phyloP scores from a whole-genome alignment of 164 flowering plant genomes.

The Kingdonia uniflora region DNA sequence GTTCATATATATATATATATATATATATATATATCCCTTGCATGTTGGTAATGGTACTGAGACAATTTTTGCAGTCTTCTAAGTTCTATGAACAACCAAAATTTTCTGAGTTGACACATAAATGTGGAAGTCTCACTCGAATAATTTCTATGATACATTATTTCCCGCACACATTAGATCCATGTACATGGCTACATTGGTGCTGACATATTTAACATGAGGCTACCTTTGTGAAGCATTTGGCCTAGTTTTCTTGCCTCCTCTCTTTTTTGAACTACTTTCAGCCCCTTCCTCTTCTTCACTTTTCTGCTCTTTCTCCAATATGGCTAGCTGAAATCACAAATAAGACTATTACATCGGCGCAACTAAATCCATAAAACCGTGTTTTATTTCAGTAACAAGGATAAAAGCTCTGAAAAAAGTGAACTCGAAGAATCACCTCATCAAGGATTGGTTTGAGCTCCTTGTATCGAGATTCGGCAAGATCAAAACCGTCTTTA shows the following conservation, averaged over 20 bases:
- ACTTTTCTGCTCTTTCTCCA: slow-evolving; percentile 93
- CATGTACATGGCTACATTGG: background rate
- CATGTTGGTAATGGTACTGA: too few species aligned
- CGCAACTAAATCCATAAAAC: background rate
- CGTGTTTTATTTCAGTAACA: too few species aligned
- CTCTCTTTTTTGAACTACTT: slow-evolving; percentile 62
- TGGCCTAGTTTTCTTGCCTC: slow-evolving; percentile 49
- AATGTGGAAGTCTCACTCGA: too few species aligned
- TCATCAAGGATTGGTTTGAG: slow-evolving; percentile 95
- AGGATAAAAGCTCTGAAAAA: too few species aligned
- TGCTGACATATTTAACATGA: background rate
- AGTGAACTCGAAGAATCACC: slow-evolving; percentile 29
- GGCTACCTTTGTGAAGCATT: slow-evolving; percentile 19
- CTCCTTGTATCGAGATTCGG: slow-evolving; percentile 76
- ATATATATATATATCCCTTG: too few species aligned
- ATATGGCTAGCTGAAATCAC: slow-evolving; percentile 50
- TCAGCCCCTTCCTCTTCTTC: slow-evolving; percentile 81
- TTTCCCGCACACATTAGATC: too few species aligned
- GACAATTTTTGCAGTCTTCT: too few species aligned
- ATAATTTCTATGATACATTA: too few species aligned
- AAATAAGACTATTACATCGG: background rate
- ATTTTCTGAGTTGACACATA: too few species aligned
- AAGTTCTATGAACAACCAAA: too few species aligned
- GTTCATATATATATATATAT: too few species aligned
- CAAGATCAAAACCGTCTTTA: slow-evolving; percentile 98